Base-by-base conservation (phyloP, 2,329 filamentous ascomycete species). In the Pseudogymnoascus sp. region DNA sequence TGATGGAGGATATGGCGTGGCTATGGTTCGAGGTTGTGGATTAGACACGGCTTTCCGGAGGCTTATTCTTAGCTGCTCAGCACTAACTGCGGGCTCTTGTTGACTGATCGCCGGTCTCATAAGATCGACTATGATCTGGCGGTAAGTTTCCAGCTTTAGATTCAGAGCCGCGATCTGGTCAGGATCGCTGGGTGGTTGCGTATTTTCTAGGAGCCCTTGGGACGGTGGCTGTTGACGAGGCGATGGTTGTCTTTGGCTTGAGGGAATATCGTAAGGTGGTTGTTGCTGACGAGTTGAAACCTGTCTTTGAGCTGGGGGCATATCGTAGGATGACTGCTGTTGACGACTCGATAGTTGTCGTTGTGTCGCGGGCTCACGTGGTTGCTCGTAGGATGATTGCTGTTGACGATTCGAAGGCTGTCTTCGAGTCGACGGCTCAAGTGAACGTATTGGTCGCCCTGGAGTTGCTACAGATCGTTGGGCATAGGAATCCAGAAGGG, bases 111-210 rank as follows among this genome's bases (percentile, higher is more conserved):
- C 16, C 4, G 50, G 50, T n/a, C 4, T 56, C 50, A 56, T 26
- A 1, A 56, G 50, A 21, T 56, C 50, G 29, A 56, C 50, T 56
- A 56, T 56, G 50, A 56, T 56, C 50, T 56, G 50, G 50, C 29
- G 50, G 16, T 56, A 56, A n/a, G 50, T 29, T 21, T 56, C 50
- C 8, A 56, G 50, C 11, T 56, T 56, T 10, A 56, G n/a, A 33
- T 33, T 56, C 16, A 56, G n/a, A n/a, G 50, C 50, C 16, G 50
- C 50, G n/a, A 56, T 56, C 50, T 56, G n/a, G 4, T 56, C 50
- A 13, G 29, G 16, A 2, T 33, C 50, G 29, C 29, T 56, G 50
- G 29, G 29, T 14, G 6, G n/a, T 1, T n/a, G 50, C 33, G n/a
- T 6, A 21, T n/a, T 31, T 19, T 19, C 50, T 21, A 56, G 16